Conservation (phyloP, 169 alveolate species). For the Babesia ovis region DNA sequence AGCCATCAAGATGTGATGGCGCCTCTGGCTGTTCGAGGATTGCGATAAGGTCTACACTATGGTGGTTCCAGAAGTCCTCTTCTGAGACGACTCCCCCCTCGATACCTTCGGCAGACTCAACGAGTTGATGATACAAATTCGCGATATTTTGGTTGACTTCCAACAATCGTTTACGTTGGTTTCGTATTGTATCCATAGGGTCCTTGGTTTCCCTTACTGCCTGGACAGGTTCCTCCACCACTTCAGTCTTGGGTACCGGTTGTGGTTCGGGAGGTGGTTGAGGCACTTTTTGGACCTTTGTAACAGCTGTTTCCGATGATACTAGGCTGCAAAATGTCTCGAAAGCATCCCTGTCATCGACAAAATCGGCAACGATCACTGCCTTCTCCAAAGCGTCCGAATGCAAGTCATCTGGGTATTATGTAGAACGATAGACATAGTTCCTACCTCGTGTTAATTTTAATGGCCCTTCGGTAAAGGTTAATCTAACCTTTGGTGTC, state of each 20-base stretch:
- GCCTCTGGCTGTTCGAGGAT: constrained; percentile 35
- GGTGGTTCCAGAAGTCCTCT: constrained; percentile 68
- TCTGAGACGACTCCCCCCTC: constrained; percentile 40
- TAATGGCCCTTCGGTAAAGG: constrained; percentile 61
- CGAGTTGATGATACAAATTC: constrained; percentile 39
- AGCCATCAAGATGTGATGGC: constrained; percentile 62
- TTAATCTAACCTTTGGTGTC: constrained; percentile 71
- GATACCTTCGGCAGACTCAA: constrained; percentile 24
- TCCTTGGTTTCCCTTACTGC: constrained; percentile 4
- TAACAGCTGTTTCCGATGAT: constrained; percentile 14
- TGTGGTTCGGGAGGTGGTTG: constrained; percentile 5
- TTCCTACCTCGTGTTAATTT: constrained; percentile 42
- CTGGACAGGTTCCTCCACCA: neutral
- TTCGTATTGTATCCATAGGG: neutral
- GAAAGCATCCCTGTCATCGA: constrained; percentile 38
- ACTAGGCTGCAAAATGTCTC: constrained; percentile 43
- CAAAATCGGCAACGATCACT: constrained; percentile 61
- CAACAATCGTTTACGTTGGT: constrained; percentile 23
- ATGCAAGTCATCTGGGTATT: constrained; percentile 24
- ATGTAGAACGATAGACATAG: neutral
- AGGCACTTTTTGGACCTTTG: constrained; percentile 13
- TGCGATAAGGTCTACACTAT: constrained; percentile 35
- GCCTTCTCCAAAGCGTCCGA: constrained; percentile 43
- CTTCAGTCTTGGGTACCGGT: neutral
- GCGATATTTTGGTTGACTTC: constrained; percentile 15